A percentile compares a stretch with the other conserved stretches of the same genome.
phyloP scores from a whole-genome alignment of 2,329 filamentous ascomycete genomes.

The Pseudogymnoascus sp. region DNA sequence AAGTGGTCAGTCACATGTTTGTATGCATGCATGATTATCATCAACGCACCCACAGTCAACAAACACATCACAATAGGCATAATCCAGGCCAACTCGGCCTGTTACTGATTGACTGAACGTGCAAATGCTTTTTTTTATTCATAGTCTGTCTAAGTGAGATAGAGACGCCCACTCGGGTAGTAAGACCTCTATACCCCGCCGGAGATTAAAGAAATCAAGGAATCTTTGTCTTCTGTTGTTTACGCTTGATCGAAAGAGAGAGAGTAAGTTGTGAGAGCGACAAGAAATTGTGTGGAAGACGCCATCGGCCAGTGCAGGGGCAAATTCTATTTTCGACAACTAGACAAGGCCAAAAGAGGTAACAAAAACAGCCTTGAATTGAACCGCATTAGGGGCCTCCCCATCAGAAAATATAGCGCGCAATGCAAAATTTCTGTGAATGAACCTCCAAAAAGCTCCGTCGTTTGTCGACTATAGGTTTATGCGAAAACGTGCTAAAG shows the following conservation, averaged over 20 bases:
- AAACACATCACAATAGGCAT: neutral
- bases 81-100: neutral
- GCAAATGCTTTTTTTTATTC: slow-evolving; percentile 10
- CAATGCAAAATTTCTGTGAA: slow-evolving; percentile 22
- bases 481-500: slow-evolving; percentile 26
- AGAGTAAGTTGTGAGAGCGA: neutral
- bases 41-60: neutral
- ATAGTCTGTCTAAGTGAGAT: slow-evolving; percentile 9
- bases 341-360: slow-evolving; percentile 2
- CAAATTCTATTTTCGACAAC: slow-evolving; percentile 6
- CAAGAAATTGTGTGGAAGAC: slow-evolving; percentile 7
- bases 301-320: slow-evolving; percentile 13
- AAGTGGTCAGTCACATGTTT: neutral
- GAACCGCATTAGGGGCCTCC: neutral
- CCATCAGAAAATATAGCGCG: slow-evolving; percentile 18
- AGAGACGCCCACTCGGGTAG: slow-evolving; percentile 9
- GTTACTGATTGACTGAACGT: slow-evolving; percentile 1
- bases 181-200: slow-evolving; percentile 1
- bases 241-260: slow-evolving; percentile 4
- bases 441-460: slow-evolving; percentile 24
- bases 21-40: slow-evolving; percentile 3
- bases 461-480: slow-evolving; percentile 14
- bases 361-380: neutral
- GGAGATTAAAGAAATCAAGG: slow-evolving; percentile 8
- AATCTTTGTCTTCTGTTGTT: slow-evolving; percentile 6